Percentiles rank a stretch among this genome's conserved stretches.
Evolutionary conservation across 1,284 basidiomycete species (phyloP).

Genomic region (Rhodofomes roseus): DNA sequence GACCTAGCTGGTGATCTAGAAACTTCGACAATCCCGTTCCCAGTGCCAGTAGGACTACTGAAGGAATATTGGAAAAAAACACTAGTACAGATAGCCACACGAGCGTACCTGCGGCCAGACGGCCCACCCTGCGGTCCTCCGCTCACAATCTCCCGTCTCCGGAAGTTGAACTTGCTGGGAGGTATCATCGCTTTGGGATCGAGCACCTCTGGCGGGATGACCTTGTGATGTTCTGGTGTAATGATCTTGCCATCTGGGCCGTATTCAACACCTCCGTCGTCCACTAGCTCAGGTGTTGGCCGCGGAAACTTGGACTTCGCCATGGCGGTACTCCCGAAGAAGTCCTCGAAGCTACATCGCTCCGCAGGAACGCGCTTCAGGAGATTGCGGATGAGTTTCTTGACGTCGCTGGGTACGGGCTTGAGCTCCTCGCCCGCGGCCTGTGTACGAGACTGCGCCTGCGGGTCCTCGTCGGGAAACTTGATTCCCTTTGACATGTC

Average conservation of each 20-base stretch:
- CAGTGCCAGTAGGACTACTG: not conserved
- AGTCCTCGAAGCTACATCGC: conserved; percentile 88
- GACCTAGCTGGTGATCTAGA: conserved; percentile 10
- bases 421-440: conserved; percentile 42
- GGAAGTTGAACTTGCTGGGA: conserved; percentile 72
- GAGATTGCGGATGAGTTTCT: conserved; percentile 80
- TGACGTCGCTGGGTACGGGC: conserved; percentile 81
- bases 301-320: conserved; percentile 74
- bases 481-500: conserved; percentile 83
- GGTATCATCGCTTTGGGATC: conserved; percentile 77
- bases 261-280: conserved; percentile 29
- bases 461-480: conserved; percentile 86
- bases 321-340: conserved; percentile 82
- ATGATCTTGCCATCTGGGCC: conserved; percentile 9
- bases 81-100: not conserved
- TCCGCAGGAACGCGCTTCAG: conserved; percentile 85
- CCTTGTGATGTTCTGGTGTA: conserved; percentile 62
- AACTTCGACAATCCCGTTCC: conserved; percentile 1
- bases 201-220: conserved; percentile 71
- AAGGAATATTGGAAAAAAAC: not conserved
- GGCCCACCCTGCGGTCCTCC: conserved; percentile 4
- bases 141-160: conserved; percentile 31
- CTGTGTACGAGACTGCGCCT: conserved; percentile 27
- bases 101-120: conserved; percentile 7
- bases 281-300: conserved; percentile 27